Evolutionary conservation across 306 rosid genomes (phyloP).

Genomic region (Vigna radiata): DNA sequence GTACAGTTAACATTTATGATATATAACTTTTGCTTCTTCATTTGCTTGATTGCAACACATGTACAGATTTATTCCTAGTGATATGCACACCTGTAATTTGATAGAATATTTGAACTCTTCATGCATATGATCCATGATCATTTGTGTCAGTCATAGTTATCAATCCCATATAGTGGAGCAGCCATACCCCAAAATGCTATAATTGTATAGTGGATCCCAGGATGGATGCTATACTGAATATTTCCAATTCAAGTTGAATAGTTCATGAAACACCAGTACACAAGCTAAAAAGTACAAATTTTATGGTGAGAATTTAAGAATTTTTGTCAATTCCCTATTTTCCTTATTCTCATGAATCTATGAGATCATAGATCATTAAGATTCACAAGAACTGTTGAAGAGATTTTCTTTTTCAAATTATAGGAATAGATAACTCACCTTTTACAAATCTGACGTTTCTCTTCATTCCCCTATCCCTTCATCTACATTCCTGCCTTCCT

Average conservation of each 20-base stretch:
- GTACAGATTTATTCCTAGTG: conserved; percentile 30
- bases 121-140: conserved; percentile 34
- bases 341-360: not conserved
- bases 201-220: not conserved
- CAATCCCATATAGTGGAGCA: not conserved
- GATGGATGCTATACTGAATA: not conserved
- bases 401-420: not conserved
- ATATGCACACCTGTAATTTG: conserved; percentile 15
- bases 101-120: not conserved
- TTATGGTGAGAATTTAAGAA: not conserved
- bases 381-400: not conserved
- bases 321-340: not conserved
- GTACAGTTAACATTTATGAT: conserved; percentile 50
- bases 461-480: not conserved
- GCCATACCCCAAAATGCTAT: not conserved
- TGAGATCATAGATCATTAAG: not conserved
- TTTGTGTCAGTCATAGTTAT: conserved; percentile 24
- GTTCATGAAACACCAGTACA: not conserved
- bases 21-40: conserved; percentile 32
- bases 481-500: not conserved
- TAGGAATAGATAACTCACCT: not conserved
- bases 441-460: not conserved
- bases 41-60: conserved; percentile 31
- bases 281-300: not conserved
- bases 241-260: not conserved